A percentile compares a stretch with the other conserved stretches of the same genome.
phyloP scores from a whole-genome alignment of 306 rosid species.

The Casuarina glauca region DNA sequence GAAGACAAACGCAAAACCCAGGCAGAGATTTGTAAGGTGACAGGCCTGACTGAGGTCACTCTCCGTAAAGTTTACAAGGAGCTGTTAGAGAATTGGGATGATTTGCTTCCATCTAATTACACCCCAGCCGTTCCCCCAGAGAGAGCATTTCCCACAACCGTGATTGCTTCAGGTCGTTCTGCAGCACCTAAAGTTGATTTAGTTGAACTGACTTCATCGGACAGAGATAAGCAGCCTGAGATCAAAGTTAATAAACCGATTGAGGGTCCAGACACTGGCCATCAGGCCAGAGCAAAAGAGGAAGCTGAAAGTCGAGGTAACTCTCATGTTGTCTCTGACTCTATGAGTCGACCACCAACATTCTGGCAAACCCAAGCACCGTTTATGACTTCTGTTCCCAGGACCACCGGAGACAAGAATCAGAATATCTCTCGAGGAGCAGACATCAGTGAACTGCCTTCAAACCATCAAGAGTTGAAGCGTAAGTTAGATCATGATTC shows the following conservation, averaged over 20 bases:
- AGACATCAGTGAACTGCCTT: conserved; percentile 47
- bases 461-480: conserved; percentile 46
- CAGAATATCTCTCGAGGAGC: conserved; percentile 48
- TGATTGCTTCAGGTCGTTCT: conserved; percentile 76
- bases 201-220: conserved; percentile 46
- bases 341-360: conserved; percentile 45
- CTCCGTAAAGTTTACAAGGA: conserved; percentile 95
- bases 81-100: conserved; percentile 98
- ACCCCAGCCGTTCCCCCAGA: conserved; percentile 99
- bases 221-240: conserved; percentile 62
- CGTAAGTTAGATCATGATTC: conserved; percentile 41
- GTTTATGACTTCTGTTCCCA: conserved; percentile 32
- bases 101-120: conserved; percentile 88
- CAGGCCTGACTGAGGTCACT: conserved; percentile 94
- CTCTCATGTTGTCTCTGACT: conserved; percentile 33
- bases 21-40: conserved; percentile 96
- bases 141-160: conserved; percentile 91
- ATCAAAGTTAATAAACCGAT: conserved; percentile 46
- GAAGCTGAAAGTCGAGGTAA: conserved; percentile 56
- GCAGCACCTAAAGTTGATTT: conserved; percentile 65
- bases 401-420: conserved; percentile 28
- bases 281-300: conserved; percentile 49
- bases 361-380: conserved; percentile 65
- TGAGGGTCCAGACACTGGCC: conserved; percentile 49
- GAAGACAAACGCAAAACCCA: conserved; percentile 99